These are phyloP conservation scores for Cicer judaicum DNA, from an alignment of 306 rosid genomes.

Conservation along the genomic window DNA sequence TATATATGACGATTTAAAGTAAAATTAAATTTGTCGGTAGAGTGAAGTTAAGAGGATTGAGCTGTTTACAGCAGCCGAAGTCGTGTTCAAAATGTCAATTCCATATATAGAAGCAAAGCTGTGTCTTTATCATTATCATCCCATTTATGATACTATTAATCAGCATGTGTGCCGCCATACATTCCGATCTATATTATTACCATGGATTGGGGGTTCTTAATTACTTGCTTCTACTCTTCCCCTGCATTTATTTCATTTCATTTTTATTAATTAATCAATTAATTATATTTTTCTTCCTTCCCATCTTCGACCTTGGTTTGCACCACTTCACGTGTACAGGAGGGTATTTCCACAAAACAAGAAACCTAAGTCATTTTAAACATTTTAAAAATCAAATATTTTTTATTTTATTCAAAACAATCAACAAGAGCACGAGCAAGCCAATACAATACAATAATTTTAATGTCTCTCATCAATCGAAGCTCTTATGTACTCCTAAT, in stretches of 20 bases:
- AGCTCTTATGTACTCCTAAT: neutral
- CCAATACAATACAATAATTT: conserved; percentile 39
- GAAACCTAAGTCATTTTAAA: conserved; percentile 41
- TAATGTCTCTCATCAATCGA: conserved; percentile 37
- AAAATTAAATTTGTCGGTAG: conserved; percentile 40
- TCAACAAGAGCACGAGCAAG: conserved; percentile 45
- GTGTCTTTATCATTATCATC: conserved; percentile 27
- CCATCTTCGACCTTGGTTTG: conserved; percentile 43
- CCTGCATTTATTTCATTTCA: conserved; percentile 6
- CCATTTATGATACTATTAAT: conserved; percentile 4
- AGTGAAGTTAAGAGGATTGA: conserved; percentile 30
- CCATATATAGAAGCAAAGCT: neutral
- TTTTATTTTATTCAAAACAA: neutral
- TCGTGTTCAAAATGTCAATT: conserved; percentile 22
- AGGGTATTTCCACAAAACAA: conserved; percentile 42
- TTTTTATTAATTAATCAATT: neutral
- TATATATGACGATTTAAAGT: conserved; percentile 23
- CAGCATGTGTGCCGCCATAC: conserved; percentile 52
- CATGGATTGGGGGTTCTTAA: neutral
- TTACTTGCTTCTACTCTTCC: conserved; percentile 39
- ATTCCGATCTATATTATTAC: conserved; percentile 42
- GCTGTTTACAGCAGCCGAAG: conserved; percentile 43
- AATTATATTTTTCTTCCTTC: neutral
- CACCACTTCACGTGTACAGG: conserved; percentile 55
- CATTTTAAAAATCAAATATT: neutral